Evolutionary conservation across 495 filamentous ascomycete species (phyloP), one percentile per base, ranked within the genome.

Genomic region (Xylaria bambusicola): DNA sequence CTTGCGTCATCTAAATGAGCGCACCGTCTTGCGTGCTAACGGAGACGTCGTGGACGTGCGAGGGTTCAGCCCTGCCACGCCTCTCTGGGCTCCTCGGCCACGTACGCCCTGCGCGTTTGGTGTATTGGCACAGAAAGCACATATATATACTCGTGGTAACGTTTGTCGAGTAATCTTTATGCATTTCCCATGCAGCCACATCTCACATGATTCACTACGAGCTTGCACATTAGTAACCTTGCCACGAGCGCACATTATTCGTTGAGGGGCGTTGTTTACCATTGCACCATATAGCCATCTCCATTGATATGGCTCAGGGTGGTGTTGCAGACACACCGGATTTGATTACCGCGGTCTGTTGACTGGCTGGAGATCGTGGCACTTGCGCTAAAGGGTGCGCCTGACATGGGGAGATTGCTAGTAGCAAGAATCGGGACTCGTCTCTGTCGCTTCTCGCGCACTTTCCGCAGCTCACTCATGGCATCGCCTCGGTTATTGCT

Each of bases 131-230:
- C 91, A 96, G 64, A 87, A 92, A 17, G 88, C 75, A 67, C 91
- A 96, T 12, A 94, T 85, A 70, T 91, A 93, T 9, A 93, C 87
- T 0, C 80, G 80, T 20, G 90, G 89, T 44, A 90, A 77, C 41
- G 73, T 77, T 51, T 87, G 81, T 18, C 79, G 76, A 56, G 86
- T 86, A 23, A 93, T 78, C 17, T 88, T 87, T 31, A 93, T 81
- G 67, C 92, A 97, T 64, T 81, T 81, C 6, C 86, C 88, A 66
- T 97, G 92, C 27, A 93, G 82, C 86, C 87, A 93, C 73, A 92
- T 88, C 38, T 84, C 87, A 73, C 92, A 97, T 3, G 91, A 92
- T 75, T 92, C 88, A 73, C 92, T 93, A 65, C 3, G 54, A 61
- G 63, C 29, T 50, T 60, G n/a, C 15, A 36, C 29, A 15, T 49